phyloP scores from a whole-genome alignment of 1,139 yeast genomes.

The Taphrina sp. region DNA sequence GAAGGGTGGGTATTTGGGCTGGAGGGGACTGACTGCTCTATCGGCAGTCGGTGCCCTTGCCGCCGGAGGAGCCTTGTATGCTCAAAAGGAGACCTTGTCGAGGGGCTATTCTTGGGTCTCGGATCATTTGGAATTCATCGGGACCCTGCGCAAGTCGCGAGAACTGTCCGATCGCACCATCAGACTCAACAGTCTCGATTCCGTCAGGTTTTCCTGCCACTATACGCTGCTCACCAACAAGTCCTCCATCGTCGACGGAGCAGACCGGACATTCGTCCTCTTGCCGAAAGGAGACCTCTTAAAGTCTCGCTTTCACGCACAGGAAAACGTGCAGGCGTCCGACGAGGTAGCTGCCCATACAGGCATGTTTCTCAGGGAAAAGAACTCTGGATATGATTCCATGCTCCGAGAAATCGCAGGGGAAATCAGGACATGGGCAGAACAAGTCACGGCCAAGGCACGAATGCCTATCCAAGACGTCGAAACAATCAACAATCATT shows the following conservation, averaged over 20 bases:
- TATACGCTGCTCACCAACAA: constrained; percentile 1
- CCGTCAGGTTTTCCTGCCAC: constrained; percentile 16
- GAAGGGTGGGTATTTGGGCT: constrained; percentile 26
- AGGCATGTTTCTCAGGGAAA: constrained; percentile 35
- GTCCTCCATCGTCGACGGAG: not conserved
- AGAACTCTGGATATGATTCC: constrained; percentile 34
- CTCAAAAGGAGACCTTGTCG: constrained; percentile 35
- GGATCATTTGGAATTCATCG: constrained; percentile 37
- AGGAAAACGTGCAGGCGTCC: constrained; percentile 35
- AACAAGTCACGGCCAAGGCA: constrained; percentile 6
- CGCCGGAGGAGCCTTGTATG: constrained; percentile 37
- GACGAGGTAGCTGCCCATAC: constrained; percentile 38
- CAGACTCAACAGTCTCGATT: constrained; percentile 34
- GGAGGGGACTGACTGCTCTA: constrained; percentile 37
- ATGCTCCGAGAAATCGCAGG: constrained; percentile 31
- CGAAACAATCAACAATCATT: too few species aligned
- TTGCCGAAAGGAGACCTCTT: constrained; percentile 37
- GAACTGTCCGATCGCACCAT: constrained; percentile 33
- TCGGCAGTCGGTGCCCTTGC: constrained; percentile 37
- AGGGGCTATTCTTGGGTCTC: constrained; percentile 36
- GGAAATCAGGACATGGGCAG: constrained; percentile 2
- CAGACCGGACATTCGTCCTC: constrained; percentile 37
- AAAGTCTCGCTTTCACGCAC: constrained; percentile 34
- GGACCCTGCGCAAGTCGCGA: constrained; percentile 34
- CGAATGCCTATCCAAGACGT: too few species aligned